Evolutionary conservation across 1,139 yeast genomes (phyloP), one percentile per base, ranked within the genome.

Genomic region (Protomyces inundatus): DNA sequence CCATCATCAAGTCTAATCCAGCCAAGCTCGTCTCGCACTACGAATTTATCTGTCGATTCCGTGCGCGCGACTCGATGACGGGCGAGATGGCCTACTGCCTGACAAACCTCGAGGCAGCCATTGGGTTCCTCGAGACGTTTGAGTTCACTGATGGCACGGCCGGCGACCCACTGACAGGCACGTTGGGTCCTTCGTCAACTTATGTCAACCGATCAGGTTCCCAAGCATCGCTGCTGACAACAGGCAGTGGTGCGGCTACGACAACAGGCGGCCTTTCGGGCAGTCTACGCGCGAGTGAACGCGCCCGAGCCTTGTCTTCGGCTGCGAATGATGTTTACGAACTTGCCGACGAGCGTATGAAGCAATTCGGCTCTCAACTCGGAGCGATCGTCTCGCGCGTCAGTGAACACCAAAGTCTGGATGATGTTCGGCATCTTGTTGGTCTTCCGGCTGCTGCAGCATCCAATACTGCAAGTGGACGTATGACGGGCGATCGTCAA

Each of bases 71-170:
- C 34, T 75, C 77, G 34, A 70, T 81, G 53, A 74, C 74, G 35
- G 85, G 85, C 36, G 84, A 83, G 66, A 77, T 82, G 45, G 72
- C 82, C 39, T 85, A 83, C 71, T 84, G 84, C 57, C 72, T 84
- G 59, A 85, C 89, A 1, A 85, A 85, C 70, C 74, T 83, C 55
- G 88, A 85, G 69, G 90, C 89, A 0, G 82, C 87, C 2, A 73
- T 84, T 30, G 79, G 80, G 16, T 83, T 82, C 66, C 69, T 83
- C 12, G 80, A 81, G 54, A 76, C 80, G 16, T 76, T 81, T 14
- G 67, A 66, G 37, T 35, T 61, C n/a, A 45, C 52, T 12, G 58
- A 54, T 14, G 58, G 54, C 10, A n/a, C 39, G 6, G 54, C 46
- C 3, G 32, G 37, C 6, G 58, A 60, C 46, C 54, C 58, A 9